These are phyloP conservation scores for Fusarium hainanense DNA, from an alignment of 2,329 filamentous ascomycete genomes.

Conservation along the genomic window DNA sequence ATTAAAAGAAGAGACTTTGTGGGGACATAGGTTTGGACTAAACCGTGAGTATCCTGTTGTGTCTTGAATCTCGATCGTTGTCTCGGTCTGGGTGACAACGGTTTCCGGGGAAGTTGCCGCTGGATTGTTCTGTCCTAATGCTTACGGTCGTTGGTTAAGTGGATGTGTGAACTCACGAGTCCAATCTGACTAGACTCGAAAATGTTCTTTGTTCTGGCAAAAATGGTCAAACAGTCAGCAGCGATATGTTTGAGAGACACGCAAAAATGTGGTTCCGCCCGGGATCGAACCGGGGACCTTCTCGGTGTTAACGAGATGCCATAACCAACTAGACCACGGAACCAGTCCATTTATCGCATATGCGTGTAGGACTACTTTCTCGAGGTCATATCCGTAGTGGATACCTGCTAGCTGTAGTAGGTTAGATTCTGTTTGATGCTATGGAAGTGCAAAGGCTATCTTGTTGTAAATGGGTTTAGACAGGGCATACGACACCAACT, in stretches of 20 bases:
- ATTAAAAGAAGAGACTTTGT: background rate
- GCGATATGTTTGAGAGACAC: background rate
- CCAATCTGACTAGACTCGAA: background rate
- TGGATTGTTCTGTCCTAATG: background rate
- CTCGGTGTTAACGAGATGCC: conserved; percentile 35
- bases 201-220: background rate
- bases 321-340: conserved; percentile 36
- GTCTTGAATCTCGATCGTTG: background rate
- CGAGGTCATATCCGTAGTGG: background rate
- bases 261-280: conserved; percentile 25
- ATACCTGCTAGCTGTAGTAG: too few species aligned
- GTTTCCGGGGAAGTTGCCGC: background rate
- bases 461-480: too few species aligned
- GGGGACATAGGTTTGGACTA: background rate
- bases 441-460: too few species aligned
- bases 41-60: background rate
- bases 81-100: background rate
- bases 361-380: too few species aligned
- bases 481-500: background rate
- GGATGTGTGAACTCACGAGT: too few species aligned
- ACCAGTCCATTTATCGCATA: background rate
- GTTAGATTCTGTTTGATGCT: background rate
- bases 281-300: conserved; percentile 33
- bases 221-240: too few species aligned
- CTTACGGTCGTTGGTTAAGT: too few species aligned